phyloP scores from a whole-genome alignment of 108 stramenopile genomes.

The Skeletonema grethae region DNA sequence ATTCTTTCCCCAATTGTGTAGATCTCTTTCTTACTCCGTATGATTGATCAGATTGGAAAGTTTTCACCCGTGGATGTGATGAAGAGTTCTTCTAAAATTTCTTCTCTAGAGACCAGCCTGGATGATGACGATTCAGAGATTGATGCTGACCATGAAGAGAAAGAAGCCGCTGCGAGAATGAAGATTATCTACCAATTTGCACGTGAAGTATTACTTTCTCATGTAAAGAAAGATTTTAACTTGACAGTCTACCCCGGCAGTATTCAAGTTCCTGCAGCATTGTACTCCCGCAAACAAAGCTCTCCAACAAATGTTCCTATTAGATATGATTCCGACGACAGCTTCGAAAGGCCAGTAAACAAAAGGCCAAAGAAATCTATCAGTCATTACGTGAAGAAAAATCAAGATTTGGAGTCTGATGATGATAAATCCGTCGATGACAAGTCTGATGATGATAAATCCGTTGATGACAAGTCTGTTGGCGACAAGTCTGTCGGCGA shows the following conservation, averaged over 20 bases:
- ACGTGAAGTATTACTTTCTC: slow-evolving; percentile 74
- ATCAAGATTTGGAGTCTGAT: slow-evolving; percentile 8
- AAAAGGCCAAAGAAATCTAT: slow-evolving; percentile 28
- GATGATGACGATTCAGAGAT: slow-evolving; percentile 21
- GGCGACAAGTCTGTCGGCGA: slow-evolving; percentile 16
- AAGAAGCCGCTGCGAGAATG: slow-evolving; percentile 52
- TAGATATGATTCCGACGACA: slow-evolving; percentile 15
- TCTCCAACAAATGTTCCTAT: slow-evolving; percentile 17
- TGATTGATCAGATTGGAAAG: slow-evolving; percentile 72
- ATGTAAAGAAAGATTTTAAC: slow-evolving; percentile 87
- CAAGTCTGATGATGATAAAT: slow-evolving; percentile 8
- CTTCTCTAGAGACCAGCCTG: slow-evolving; percentile 24
- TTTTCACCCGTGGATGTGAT: slow-evolving; percentile 44
- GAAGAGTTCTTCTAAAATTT: slow-evolving; percentile 18
- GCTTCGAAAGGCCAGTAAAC: slow-evolving; percentile 13
- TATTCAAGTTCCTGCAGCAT: slow-evolving; percentile 62
- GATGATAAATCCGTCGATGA: slow-evolving; percentile 21
- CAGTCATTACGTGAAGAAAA: slow-evolving; percentile 26
- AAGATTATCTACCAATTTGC: slow-evolving; percentile 63
- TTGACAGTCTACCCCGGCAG: slow-evolving; percentile 74
- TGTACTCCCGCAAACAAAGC: slow-evolving; percentile 31
- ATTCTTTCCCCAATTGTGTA: slow-evolving; percentile 2
- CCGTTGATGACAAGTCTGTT: slow-evolving; percentile 16
- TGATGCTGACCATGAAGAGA: slow-evolving; percentile 5
- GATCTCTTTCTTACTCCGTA: slow-evolving; percentile 84